Base-by-base conservation (phyloP, 257 asterid genomes). In the Fraxinus quadrangulata region DNA sequence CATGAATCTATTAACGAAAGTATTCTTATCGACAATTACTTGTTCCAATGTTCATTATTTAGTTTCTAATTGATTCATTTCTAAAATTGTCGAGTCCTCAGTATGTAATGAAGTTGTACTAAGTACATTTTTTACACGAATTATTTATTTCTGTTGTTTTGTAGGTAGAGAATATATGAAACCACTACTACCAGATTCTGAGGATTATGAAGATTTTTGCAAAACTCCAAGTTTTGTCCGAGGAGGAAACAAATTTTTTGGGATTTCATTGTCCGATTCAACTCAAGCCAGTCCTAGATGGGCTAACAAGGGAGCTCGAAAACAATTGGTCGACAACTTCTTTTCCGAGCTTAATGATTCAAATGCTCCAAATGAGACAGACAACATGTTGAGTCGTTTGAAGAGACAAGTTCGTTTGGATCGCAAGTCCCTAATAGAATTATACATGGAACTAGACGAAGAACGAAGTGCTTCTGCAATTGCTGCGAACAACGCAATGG, bases 401-500 rank as follows among this genome's bases (percentile, higher is more conserved):
- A 91, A 83, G 84, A 85, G 78, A 72, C 99, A 93, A 76, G 90
- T 87, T 19, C 89, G 85, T 37, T 61, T 88, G 13, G 97, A 96
- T 33, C 93, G 86, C 49, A 92, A 88, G 77, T 88, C 98, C 24
- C 84, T 96, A 6, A 86, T 86, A 81, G 99, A 85, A 10, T 56
- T 96, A 59, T 88, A 96, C 83, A 80, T 88, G 97, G 98, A 96
- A 31, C 77, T 96, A 65, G 99, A 96, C 30, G 97, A 96, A 79
- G 99, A 96, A 83, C 82, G 99, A 83, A 96, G 90, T 54, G 98
- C 97, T 36, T 87, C 99, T 4, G 94, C 96, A n/a, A 88, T 92
- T 17, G 99, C 99, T 5, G 99, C 97, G 1, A 93, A 93, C 73
- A 93, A 96, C 45, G 99, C 99, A 12, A 96, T 96, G 99, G 98